Percentiles rank a stretch among this genome's conserved stretches.
phyloP scores from a whole-genome alignment of 345 rosid species.

The Bruguiera parviflora region DNA sequence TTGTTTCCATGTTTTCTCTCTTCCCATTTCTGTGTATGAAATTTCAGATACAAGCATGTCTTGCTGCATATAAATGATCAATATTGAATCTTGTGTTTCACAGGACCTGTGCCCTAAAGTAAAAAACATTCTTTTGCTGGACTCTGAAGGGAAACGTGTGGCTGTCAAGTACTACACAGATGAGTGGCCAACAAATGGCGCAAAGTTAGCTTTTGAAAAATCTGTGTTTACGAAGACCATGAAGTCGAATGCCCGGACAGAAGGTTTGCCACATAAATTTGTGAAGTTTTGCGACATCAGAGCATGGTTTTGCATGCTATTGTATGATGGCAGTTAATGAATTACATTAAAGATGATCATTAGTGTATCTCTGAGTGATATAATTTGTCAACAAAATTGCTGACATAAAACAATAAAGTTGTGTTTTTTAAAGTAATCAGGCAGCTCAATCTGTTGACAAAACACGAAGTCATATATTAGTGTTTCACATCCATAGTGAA shows the following conservation, averaged over 20 bases:
- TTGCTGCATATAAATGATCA: background rate
- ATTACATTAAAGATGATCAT: no score
- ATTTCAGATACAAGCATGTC: no score
- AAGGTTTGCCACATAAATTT: constrained; percentile 41
- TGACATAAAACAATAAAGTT: background rate
- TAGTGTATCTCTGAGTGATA: no score
- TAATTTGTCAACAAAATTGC: background rate
- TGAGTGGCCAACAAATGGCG: constrained; percentile 78
- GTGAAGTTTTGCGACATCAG: background rate
- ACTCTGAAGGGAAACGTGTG: constrained; percentile 93
- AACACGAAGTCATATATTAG: background rate
- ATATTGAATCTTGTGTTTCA: background rate
- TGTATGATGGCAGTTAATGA: no score
- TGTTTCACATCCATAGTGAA: background rate
- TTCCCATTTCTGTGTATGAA: no score
- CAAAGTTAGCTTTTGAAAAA: constrained; percentile 74
- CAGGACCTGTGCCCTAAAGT: constrained; percentile 76
- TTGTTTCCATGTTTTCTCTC: no score
- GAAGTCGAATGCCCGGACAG: constrained; percentile 84
- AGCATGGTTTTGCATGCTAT: background rate
- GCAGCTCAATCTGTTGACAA: background rate
- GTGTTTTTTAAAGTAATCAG: background rate
- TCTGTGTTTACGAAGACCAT: constrained; percentile 63
- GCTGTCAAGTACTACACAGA: constrained; percentile 85
- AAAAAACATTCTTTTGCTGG: constrained; percentile 86